A percentile compares a stretch with the other conserved stretches of the same genome.
These are phyloP conservation scores for Chaetoscypha palmicola DNA, from an alignment of 2,329 filamentous ascomycete genomes.

Conservation along the genomic window DNA sequence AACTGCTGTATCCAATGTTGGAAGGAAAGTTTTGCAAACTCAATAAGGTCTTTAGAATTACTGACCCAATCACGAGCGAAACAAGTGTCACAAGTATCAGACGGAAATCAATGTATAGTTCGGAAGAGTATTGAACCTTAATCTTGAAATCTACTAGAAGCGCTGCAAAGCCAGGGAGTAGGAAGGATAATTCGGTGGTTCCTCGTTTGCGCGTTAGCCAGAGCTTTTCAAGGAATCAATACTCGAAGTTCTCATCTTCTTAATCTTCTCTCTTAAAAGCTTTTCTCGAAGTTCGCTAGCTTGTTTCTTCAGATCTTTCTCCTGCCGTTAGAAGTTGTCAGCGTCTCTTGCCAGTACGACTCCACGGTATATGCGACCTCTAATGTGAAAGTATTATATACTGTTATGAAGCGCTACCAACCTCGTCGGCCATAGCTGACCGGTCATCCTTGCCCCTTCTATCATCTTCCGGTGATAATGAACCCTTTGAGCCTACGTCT, in stretches of 20 bases:
- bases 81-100: too few species aligned
- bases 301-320: conserved; percentile 35
- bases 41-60: too few species aligned
- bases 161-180: too few species aligned
- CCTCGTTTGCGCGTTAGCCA: conserved; percentile 42
- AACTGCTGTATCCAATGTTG: too few species aligned
- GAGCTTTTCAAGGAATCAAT: conserved; percentile 32
- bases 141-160: too few species aligned
- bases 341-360: conserved; percentile 21
- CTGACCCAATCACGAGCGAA: too few species aligned
- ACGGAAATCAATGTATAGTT: too few species aligned
- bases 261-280: conserved; percentile 46
- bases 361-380: conserved; percentile 3
- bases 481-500: conserved; percentile 37
- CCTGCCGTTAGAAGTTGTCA: conserved; percentile 31
- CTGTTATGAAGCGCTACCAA: conserved; percentile 35
- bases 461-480: conserved; percentile 17
- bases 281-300: conserved; percentile 43
- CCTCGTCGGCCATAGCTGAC: conserved; percentile 32
- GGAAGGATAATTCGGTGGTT: conserved; percentile 8
- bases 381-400: conserved; percentile 17
- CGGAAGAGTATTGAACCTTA: too few species aligned
- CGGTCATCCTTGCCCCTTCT: conserved; percentile 20
- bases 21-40: too few species aligned
- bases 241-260: conserved; percentile 48